Percentiles rank a stretch among this genome's conserved stretches.
These are phyloP conservation scores for Dendrobium nobile DNA, from an alignment of 106 monocot species.

Conservation along the genomic window DNA sequence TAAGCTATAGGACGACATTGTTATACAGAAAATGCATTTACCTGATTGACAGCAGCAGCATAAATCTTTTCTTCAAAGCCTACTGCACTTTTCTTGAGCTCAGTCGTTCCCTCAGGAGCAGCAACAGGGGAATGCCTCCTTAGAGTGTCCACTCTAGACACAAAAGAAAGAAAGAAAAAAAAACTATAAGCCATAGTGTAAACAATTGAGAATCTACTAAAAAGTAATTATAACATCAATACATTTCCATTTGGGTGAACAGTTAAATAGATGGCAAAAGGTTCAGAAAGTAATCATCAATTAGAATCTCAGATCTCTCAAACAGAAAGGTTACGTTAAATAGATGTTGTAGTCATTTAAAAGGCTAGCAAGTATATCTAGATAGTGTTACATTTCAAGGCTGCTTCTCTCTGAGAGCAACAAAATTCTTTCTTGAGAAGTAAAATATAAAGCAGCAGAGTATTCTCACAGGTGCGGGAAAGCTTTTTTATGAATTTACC, in stretches of 20 bases:
- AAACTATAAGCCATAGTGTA: not conserved
- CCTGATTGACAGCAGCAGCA: conserved; percentile 60
- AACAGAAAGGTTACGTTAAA: not conserved
- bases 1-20: not conserved
- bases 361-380: no score
- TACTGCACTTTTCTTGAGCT: conserved; percentile 72
- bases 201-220: not conserved
- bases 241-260: not conserved
- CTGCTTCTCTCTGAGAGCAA: not conserved
- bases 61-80: conserved; percentile 91
- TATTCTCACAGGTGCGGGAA: no score
- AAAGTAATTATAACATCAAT: not conserved
- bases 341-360: not conserved
- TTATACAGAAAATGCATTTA: conserved; percentile 11
- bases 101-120: conserved; percentile 52
- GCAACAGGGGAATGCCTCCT: conserved; percentile 51
- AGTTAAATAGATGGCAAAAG: not conserved
- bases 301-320: not conserved
- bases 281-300: not conserved
- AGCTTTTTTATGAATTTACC: not conserved
- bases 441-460: not conserved
- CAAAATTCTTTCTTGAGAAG: not conserved
- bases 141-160: conserved; percentile 74
- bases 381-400: not conserved
- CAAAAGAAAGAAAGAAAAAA: not conserved